A percentile compares a stretch with the other conserved stretches of the same genome.
These are phyloP conservation scores for Fusarium illudens DNA, from an alignment of 2,329 filamentous ascomycete species.

Conservation along the genomic window DNA sequence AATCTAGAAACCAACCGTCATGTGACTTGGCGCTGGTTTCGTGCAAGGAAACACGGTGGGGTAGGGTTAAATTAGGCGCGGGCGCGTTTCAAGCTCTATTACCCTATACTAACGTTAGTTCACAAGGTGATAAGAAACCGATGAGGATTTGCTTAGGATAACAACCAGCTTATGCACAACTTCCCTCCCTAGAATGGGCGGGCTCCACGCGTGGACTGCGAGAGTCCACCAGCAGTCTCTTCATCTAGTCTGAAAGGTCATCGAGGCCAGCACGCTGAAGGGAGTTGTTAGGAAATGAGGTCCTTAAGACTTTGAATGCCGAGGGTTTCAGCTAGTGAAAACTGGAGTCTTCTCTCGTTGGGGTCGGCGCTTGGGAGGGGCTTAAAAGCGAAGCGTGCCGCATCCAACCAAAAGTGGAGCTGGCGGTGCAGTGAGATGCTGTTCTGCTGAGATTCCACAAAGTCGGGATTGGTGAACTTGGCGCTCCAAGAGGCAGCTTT, in stretches of 20 bases:
- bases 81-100: too few relatives aligned
- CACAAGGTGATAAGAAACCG: too few relatives aligned
- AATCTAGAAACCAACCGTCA: slow-evolving; percentile 23
- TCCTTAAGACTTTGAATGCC: neutral
- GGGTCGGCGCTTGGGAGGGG: neutral
- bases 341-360: neutral
- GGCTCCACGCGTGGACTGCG: too few relatives aligned
- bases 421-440: neutral
- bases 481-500: neutral
- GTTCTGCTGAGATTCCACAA: neutral
- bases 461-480: neutral
- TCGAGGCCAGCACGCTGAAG: neutral
- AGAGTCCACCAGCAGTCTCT: too few relatives aligned
- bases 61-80: too few relatives aligned
- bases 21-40: slow-evolving; percentile 25
- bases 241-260: too few relatives aligned
- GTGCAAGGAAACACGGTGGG: neutral
- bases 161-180: too few relatives aligned
- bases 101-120: too few relatives aligned
- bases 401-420: neutral
- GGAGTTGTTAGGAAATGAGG: neutral
- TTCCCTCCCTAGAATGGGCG: too few relatives aligned
- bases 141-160: too few relatives aligned
- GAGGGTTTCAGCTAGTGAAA: neutral
- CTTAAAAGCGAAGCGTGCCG: neutral